Evolutionary conservation across 2,329 filamentous ascomycete genomes (phyloP), one percentile per base, ranked within the genome.

Genomic region (Pseudogymnoascus sp.): DNA sequence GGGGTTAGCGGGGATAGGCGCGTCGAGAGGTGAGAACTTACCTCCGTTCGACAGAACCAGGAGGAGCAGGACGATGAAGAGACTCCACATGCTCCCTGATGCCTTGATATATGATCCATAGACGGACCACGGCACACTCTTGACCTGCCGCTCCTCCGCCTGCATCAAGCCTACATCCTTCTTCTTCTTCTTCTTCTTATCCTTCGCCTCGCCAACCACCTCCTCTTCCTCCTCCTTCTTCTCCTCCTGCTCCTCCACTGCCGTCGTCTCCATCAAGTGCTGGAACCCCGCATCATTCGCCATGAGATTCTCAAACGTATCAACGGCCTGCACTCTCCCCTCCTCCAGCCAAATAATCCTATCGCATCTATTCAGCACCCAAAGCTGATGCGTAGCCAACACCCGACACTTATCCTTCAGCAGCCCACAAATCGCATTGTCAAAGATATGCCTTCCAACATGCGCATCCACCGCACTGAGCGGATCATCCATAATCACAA

Each of bases 261-360:
- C 90, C 0, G 89, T 93, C 71, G 91, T 87, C 76, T 91, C 89
- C 89, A 97, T 92, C 60, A 97, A 31, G 67, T 87, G 82, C 71
- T 87, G 86, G 78, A 97, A 97, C 4, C 84, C 86, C n/a, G 81
- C 78, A 69, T 95, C 89, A 67, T 88, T 81, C 7, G 80, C 80
- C 87, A 96, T 96, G 17, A 97, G 81, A 64, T 96, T 93, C 35
- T 90, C 86, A 70, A 93, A 97, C 0, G 93, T 97, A 68, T 95
- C 93, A 40, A 97, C 80, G 4, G 92, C 91, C 74, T 90, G 85
- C 63, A 97, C 89, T 62, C 82, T 85, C 50, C 95, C 95, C 15
- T 87, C 86, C 63, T 97, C 90, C 85, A 99, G 93, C 86, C 92
- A 93, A 60, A 97, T 86, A 67, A 97, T 93, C 35, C 93, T 84